Evolutionary conservation across 495 filamentous ascomycete genomes (phyloP), one percentile per base, ranked within the genome.

Genomic region (Amorphotheca resinae): DNA sequence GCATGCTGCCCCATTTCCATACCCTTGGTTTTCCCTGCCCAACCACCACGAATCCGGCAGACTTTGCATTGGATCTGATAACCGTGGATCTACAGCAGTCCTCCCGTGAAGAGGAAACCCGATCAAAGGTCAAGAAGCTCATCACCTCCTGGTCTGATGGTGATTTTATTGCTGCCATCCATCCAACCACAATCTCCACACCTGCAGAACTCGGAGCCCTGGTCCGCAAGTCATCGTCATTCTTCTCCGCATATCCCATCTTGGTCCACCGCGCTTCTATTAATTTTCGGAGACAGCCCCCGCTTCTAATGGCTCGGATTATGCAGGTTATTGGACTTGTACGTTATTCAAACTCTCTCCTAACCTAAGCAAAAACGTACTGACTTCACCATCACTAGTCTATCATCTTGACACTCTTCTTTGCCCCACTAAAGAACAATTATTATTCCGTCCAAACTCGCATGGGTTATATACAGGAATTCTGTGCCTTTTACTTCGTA

Each of bases 61-160:
- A 86, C 53, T 84, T 84, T 46, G 79, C 79, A 2, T 62, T 86
- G 9, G 82, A 87, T 56, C 63, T 84, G 5, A 81, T 87, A 39
- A 83, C 82, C 0, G 70, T 85, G 18, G 76, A 85, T 48, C 64
- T 85, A 0, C 80, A 82, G 51, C 70, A 75, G 35, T 69, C 65
- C 35, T 56, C 63, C 9, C 67, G 68, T 14, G 80, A 85, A 55
- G 64, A 57, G 5, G 59, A 69, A 9, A 82, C 69, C 26, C 64
- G 78, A 20, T 59, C 70, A 44, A 75, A 70, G 48, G 79, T 83
- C 9, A 62, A 64, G 28, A 58, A 55, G 7, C 65, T 84, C 0
- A 79, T 84, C 45, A 53, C 66, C 1, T 60, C 61, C 3, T 79
- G 74, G 69, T 56, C 54, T 4, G 52, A 50, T 15, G 63, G 61